These are phyloP conservation scores for Candida saitoana DNA, from an alignment of 805 yeast genomes.

Conservation along the genomic window DNA sequence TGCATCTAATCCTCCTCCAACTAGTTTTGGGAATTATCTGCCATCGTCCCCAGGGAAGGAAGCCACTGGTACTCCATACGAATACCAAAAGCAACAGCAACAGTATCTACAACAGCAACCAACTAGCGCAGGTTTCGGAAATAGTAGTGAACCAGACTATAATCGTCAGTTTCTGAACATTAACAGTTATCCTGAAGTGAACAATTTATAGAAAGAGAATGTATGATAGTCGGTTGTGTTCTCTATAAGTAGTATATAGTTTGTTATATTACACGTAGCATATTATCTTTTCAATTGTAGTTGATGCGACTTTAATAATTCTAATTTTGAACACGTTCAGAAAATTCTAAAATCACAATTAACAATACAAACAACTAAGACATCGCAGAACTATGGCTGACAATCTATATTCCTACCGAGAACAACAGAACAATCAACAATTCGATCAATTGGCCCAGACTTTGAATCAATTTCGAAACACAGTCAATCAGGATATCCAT, in stretches of 20 bases:
- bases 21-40: not conserved
- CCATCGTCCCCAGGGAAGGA: not conserved
- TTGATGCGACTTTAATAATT: not conserved
- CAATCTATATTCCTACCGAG: constrained; percentile 36
- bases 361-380: too few relatives aligned
- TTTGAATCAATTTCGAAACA: constrained; percentile 37
- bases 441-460: constrained; percentile 43
- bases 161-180: constrained; percentile 24
- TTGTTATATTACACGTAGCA: not conserved
- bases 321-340: not conserved
- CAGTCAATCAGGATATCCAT: constrained; percentile 40
- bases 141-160: constrained; percentile 12
- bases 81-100: constrained; percentile 4
- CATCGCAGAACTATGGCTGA: constrained; percentile 25
- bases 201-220: constrained; percentile 13
- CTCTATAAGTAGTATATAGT: not conserved
- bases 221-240: not conserved
- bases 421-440: constrained; percentile 38
- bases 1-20: not conserved
- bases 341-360: not conserved
- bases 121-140: constrained; percentile 41
- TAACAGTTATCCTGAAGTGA: constrained; percentile 24
- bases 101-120: constrained; percentile 24
- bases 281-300: not conserved
- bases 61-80: not conserved